Conservation (phyloP, 208 protist genomes). For the Leishmania martiniquensis region DNA sequence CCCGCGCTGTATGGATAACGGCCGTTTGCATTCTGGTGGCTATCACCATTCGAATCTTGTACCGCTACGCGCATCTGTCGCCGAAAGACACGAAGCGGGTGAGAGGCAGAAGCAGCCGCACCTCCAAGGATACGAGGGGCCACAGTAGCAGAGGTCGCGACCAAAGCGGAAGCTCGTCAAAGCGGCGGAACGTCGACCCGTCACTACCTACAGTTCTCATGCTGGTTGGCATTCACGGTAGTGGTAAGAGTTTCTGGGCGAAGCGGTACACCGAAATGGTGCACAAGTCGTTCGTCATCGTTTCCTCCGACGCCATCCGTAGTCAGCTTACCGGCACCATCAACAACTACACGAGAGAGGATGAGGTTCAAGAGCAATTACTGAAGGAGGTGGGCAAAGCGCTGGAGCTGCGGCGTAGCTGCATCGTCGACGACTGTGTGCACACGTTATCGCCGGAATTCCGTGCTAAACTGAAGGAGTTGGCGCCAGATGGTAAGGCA, state of each 20-base stretch:
- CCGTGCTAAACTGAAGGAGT: slow-evolving; percentile 45
- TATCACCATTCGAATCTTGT: slow-evolving; percentile 16
- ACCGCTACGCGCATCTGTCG: not conserved
- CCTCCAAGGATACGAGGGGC: slow-evolving; percentile 20
- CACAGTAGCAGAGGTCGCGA: slow-evolving; percentile 11
- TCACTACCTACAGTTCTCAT: slow-evolving; percentile 64
- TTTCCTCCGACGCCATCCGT: slow-evolving; percentile 58
- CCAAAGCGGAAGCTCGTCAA: slow-evolving; percentile 13
- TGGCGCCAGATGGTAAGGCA: slow-evolving; percentile 35
- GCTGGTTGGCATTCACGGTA: slow-evolving; percentile 76
- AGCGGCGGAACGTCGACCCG: slow-evolving; percentile 34
- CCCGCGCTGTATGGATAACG: slow-evolving; percentile 11
- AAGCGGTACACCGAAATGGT: slow-evolving; percentile 65
- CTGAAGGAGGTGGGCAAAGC: slow-evolving; percentile 48
- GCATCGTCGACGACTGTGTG: slow-evolving; percentile 71
- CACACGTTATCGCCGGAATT: slow-evolving; percentile 60
- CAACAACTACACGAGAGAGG: slow-evolving; percentile 57
- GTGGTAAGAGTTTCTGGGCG: slow-evolving; percentile 84
- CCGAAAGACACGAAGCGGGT: slow-evolving; percentile 7
- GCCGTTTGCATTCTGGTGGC: slow-evolving; percentile 19
- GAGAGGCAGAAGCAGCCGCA: slow-evolving; percentile 9
- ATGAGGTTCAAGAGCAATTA: slow-evolving; percentile 59
- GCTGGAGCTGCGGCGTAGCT: slow-evolving; percentile 52
- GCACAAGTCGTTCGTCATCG: slow-evolving; percentile 57
- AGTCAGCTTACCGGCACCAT: slow-evolving; percentile 46